A percentile compares a stretch with the other conserved stretches of the same genome.
These are phyloP conservation scores for Talaromyces piceae DNA, from an alignment of 2,329 filamentous ascomycete genomes.

Conservation along the genomic window DNA sequence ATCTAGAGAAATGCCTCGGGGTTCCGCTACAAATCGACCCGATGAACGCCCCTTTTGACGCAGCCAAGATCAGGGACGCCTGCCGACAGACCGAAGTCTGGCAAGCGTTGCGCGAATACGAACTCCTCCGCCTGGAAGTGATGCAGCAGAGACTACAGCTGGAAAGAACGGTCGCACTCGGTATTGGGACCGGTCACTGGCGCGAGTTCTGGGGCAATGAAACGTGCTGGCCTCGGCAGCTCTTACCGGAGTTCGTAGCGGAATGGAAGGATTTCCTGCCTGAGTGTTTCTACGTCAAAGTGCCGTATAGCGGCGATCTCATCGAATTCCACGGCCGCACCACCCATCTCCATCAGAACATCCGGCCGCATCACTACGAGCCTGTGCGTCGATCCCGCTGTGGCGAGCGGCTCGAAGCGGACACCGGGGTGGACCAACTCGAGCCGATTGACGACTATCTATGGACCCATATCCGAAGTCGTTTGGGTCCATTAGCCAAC, in stretches of 20 bases:
- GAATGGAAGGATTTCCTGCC: slow-evolving; percentile 45
- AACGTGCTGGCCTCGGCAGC: slow-evolving; percentile 23
- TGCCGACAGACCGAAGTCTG: slow-evolving; percentile 5
- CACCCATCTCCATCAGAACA: slow-evolving; percentile 13
- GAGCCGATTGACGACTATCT: slow-evolving; percentile 21
- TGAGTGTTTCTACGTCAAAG: slow-evolving; percentile 29
- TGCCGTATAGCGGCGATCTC: slow-evolving; percentile 24
- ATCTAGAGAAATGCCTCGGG: slow-evolving; percentile 20
- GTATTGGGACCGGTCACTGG: slow-evolving; percentile 18
- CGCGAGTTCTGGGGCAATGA: slow-evolving; percentile 13
- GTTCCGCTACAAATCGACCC: slow-evolving; percentile 4
- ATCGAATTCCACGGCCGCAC: slow-evolving; percentile 30
- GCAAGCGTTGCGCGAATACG: slow-evolving; percentile 25
- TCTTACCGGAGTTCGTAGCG: slow-evolving; percentile 38
- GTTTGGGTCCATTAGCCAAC: slow-evolving; percentile 5
- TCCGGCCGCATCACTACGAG: slow-evolving; percentile 14
- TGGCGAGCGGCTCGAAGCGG: slow-evolving; percentile 10
- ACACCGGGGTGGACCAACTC: slow-evolving; percentile 13
- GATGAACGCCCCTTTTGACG: slow-evolving; percentile 16
- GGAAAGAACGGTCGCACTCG: slow-evolving; percentile 17
- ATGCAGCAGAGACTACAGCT: slow-evolving; percentile 21
- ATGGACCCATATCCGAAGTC: slow-evolving; percentile 14
- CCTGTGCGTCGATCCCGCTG: slow-evolving; percentile 16
- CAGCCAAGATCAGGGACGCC: slow-evolving; percentile 3
- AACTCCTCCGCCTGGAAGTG: slow-evolving; percentile 23